A percentile compares a stretch with the other conserved stretches of the same genome.
phyloP scores from a whole-genome alignment of 148 eudicot species.

The Suaeda aralocaspica region DNA sequence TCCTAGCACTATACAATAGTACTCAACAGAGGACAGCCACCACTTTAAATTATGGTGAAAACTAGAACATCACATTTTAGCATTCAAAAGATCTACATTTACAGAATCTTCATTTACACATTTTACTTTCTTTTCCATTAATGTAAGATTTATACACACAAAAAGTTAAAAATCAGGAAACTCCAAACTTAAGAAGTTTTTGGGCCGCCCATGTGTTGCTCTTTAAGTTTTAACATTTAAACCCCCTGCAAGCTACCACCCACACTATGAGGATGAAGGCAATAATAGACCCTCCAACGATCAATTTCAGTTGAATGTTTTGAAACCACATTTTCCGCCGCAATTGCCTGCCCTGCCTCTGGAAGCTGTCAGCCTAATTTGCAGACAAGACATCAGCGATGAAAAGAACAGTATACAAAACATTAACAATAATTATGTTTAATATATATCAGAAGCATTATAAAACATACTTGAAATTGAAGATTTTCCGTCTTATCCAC shows the following conservation, averaged over 20 bases:
- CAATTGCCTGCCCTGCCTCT: slow-evolving; percentile 92
- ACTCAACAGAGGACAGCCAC: no score
- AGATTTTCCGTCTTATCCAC: slow-evolving; percentile 97
- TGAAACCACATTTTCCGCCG: slow-evolving; percentile 94
- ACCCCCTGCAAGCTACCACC: slow-evolving; percentile 64
- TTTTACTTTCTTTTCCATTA: not conserved
- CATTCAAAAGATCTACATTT: slow-evolving; percentile 22
- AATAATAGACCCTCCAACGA: slow-evolving; percentile 56
- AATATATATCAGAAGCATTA: not conserved
- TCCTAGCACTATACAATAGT: no score
- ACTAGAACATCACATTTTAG: no score
- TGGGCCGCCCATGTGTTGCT: slow-evolving; percentile 4
- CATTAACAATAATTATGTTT: not conserved
- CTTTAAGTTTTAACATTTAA: slow-evolving; percentile 46
- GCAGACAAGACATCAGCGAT: not conserved
- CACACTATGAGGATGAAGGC: slow-evolving; percentile 64
- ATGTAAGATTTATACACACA: slow-evolving; percentile 21
- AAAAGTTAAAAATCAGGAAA: slow-evolving; percentile 8
- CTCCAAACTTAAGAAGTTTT: not conserved
- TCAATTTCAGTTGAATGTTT: slow-evolving; percentile 77
- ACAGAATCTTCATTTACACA: slow-evolving; percentile 17
- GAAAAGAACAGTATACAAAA: not conserved
- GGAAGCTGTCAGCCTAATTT: slow-evolving; percentile 86
- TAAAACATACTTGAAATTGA: slow-evolving; percentile 69
- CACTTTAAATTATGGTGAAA: no score